Percentiles rank a stretch among this genome's conserved stretches.
Conservation (phyloP, 306 rosid genomes). For the Sesbania bispinosa region DNA sequence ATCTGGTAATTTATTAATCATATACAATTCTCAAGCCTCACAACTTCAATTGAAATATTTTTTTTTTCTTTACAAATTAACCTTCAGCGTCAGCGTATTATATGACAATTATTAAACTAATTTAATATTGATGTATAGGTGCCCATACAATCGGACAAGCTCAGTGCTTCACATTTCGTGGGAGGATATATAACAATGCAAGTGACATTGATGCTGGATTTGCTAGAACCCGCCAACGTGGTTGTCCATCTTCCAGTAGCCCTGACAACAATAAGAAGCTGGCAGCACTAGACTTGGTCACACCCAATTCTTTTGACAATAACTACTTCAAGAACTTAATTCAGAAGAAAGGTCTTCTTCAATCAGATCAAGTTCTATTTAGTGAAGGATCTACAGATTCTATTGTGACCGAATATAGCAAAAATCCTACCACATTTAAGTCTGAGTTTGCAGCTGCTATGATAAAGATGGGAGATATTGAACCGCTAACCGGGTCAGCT, state of each 20-base stretch:
- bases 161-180: conserved; percentile 44
- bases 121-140: conserved; percentile 9
- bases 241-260: conserved; percentile 23
- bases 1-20: neutral
- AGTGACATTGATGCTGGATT: conserved; percentile 44
- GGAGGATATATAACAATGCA: conserved; percentile 41
- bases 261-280: conserved; percentile 17
- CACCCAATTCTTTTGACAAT: conserved; percentile 57
- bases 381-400: conserved; percentile 33
- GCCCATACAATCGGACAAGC: conserved; percentile 56
- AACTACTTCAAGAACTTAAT: conserved; percentile 54
- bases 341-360: conserved; percentile 55
- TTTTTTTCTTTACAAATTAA: too few species aligned
- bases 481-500: conserved; percentile 12
- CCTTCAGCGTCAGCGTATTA: too few species aligned
- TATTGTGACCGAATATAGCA: conserved; percentile 25
- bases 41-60: too few species aligned
- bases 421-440: conserved; percentile 30
- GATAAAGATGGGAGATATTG: conserved; percentile 39
- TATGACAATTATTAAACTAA: too few species aligned
- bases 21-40: too few species aligned
- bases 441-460: conserved; percentile 39
- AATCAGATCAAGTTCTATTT: conserved; percentile 39
- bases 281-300: conserved; percentile 55
- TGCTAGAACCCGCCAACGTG: conserved; percentile 34